Conservation (phyloP, 2,329 filamentous ascomycete genomes). For the Fusarium sp. region DNA sequence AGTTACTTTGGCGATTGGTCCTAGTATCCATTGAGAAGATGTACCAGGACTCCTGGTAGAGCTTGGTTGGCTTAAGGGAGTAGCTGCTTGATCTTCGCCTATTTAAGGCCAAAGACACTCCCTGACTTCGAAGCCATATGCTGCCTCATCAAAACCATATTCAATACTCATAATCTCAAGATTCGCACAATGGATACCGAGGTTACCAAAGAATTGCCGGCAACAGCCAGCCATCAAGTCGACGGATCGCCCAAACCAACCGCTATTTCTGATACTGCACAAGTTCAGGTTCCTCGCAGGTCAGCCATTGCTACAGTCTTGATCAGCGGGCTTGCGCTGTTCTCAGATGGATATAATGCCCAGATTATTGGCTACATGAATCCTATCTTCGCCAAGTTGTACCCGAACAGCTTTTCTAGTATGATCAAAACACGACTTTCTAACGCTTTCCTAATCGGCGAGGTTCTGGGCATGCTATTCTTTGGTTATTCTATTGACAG, state of each 20-base stretch:
- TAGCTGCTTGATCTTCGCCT: not conserved
- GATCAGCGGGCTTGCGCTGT: not conserved
- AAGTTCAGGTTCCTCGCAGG: not conserved
- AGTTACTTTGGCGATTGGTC: no score
- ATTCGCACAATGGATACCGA: not conserved
- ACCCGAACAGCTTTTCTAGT: not conserved
- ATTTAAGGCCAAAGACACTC: not conserved
- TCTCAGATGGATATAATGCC: slow-evolving; percentile 2
- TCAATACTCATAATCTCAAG: not conserved
- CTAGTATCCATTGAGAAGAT: no score
- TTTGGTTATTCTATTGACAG: not conserved
- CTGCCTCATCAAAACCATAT: rapidly evolving
- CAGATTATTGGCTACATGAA: slow-evolving; percentile 15
- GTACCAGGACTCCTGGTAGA: no score
- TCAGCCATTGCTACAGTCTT: not conserved
- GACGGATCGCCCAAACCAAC: not conserved
- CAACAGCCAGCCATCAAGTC: not conserved
- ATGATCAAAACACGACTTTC: slow-evolving; percentile 6
- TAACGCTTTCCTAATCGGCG: slow-evolving; percentile 9
- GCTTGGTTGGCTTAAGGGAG: not conserved
- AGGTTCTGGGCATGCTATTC: not conserved
- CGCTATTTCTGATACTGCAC: not conserved
- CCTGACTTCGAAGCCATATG: rapidly evolving
- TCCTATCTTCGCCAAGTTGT: not conserved
- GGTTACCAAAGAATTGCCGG: not conserved